Evolutionary conservation across 345 rosid genomes (phyloP), one percentile per base, ranked within the genome.

Genomic region (Durio zibethinus): DNA sequence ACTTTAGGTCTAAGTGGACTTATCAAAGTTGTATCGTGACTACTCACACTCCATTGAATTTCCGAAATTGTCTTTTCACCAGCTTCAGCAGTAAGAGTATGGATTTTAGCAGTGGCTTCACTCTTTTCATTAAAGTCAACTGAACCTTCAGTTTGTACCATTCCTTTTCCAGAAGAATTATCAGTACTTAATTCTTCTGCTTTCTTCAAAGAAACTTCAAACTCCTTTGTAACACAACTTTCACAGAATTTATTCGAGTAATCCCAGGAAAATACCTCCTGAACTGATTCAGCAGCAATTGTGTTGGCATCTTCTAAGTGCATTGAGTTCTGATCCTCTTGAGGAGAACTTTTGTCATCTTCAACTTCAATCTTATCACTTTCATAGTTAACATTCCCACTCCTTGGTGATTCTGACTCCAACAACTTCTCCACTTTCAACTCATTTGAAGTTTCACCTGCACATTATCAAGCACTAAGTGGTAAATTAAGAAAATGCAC

Each of bases 361-460:
- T 60, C 52, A 42, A 29, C 77, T 3, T 57, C 67, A 25, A 42
- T 6, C 21, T 43, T 43, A 47, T 59, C 25, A 23, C 27, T 42
- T 74, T n/a, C 2, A 36, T 25, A 59, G 27, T 40, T 31, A 47
- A 56, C 35, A 42, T 27, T 74, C 40, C 16, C 25, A 18, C 27
- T n/a, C 21, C 4, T 38, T 27, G 43, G 1, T 38, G 77, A 47
- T 42, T 74, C 77, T 42, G 11, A 23, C 52, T 42, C 77, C 23
- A 59, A 40, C 45, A 25, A 18, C 25, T 42, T 59, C 38, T 29
- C 56, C 27, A 1, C 29, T 9, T 74, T 61, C 35, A 74, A 74
- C 45, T 18, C 60, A 61, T 76, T 50, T 45, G 72, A 76, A 62
- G 42, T 52, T 29, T 48, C 78, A 75, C n/a, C 61, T 47, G 72